phyloP scores from a whole-genome alignment of 2,329 filamentous ascomycete species.

The Claviceps citrina region DNA sequence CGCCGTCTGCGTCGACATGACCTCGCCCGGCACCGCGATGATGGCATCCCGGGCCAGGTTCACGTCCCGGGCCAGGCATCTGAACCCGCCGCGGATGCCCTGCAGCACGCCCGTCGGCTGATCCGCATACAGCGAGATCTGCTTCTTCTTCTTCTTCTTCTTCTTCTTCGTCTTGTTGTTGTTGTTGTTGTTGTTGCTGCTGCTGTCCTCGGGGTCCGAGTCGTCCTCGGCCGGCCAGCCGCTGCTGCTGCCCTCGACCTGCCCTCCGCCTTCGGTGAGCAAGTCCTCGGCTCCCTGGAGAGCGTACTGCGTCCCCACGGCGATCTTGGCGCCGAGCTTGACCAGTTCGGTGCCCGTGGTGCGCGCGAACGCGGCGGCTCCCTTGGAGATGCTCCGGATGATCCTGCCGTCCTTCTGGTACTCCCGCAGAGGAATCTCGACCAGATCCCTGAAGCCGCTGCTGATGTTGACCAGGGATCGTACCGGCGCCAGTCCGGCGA shows the following conservation, averaged over 20 bases:
- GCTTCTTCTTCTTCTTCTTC: too few relatives aligned
- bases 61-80: constrained; percentile 74
- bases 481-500: constrained; percentile 81
- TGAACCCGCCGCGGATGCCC: constrained; percentile 68
- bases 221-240: constrained; percentile 42
- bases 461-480: constrained; percentile 83
- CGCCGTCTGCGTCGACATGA: constrained; percentile 73
- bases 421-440: constrained; percentile 80
- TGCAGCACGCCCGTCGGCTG: constrained; percentile 82
- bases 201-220: constrained; percentile 51
- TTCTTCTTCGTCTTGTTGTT: too few relatives aligned
- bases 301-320: constrained; percentile 86
- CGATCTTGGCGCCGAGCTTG: constrained; percentile 83
- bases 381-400: constrained; percentile 81
- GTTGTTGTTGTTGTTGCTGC: too few relatives aligned
- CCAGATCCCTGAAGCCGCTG: constrained; percentile 68
- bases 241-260: constrained; percentile 15
- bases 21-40: constrained; percentile 82
- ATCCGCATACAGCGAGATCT: constrained; percentile 83
- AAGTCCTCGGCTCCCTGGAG: constrained; percentile 79
- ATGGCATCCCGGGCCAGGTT: constrained; percentile 77
- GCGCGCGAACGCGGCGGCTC: constrained; percentile 74
- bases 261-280: constrained; percentile 35
- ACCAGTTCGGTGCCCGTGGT: constrained; percentile 92
- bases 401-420: constrained; percentile 90